Conservation (phyloP, 495 filamentous ascomycete species). For the Neurospora tetrasperma region DNA sequence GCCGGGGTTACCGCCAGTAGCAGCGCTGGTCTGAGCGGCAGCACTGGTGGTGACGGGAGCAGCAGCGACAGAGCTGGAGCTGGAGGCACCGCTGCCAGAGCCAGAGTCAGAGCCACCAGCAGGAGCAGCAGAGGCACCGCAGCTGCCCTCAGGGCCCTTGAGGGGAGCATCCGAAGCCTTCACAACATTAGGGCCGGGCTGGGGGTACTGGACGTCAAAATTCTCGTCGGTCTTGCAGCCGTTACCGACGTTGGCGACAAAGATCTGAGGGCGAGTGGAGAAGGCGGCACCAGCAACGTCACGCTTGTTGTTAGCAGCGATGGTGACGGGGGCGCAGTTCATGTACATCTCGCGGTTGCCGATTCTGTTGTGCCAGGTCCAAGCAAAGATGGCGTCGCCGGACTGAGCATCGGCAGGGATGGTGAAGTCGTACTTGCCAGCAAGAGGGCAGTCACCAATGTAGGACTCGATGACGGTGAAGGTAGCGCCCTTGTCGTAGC, state of each 20-base stretch:
- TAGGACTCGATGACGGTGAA: slow-evolving; percentile 59
- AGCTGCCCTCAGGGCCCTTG: slow-evolving; percentile 15
- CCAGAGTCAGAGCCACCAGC: slow-evolving; percentile 2
- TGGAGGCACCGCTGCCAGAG: neutral
- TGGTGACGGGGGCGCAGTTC: slow-evolving; percentile 52
- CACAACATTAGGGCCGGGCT: slow-evolving; percentile 57
- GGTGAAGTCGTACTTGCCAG: slow-evolving; percentile 46
- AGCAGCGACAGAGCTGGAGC: neutral
- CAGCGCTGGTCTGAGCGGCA: slow-evolving; percentile 8
- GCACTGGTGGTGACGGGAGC: slow-evolving; percentile 5
- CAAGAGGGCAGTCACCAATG: slow-evolving; percentile 49
- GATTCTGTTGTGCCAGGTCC: slow-evolving; percentile 54
- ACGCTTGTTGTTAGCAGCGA: slow-evolving; percentile 34
- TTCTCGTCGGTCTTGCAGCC: slow-evolving; percentile 43
- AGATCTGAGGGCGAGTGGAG: slow-evolving; percentile 43
- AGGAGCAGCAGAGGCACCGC: slow-evolving; percentile 13
- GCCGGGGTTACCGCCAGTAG: slow-evolving; percentile 4
- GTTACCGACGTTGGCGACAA: slow-evolving; percentile 48
- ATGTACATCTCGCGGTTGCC: slow-evolving; percentile 64
- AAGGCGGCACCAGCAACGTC: slow-evolving; percentile 28
- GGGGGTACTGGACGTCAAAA: slow-evolving; percentile 54
- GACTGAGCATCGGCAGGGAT: slow-evolving; percentile 51
- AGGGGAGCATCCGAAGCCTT: slow-evolving; percentile 16
- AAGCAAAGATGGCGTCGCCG: slow-evolving; percentile 53
- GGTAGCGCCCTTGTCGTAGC: slow-evolving; percentile 49